A percentile compares a stretch with the other conserved stretches of the same genome.
These are phyloP conservation scores for Periconia sp. DNA, from an alignment of 2,329 filamentous ascomycete species.

Conservation along the genomic window DNA sequence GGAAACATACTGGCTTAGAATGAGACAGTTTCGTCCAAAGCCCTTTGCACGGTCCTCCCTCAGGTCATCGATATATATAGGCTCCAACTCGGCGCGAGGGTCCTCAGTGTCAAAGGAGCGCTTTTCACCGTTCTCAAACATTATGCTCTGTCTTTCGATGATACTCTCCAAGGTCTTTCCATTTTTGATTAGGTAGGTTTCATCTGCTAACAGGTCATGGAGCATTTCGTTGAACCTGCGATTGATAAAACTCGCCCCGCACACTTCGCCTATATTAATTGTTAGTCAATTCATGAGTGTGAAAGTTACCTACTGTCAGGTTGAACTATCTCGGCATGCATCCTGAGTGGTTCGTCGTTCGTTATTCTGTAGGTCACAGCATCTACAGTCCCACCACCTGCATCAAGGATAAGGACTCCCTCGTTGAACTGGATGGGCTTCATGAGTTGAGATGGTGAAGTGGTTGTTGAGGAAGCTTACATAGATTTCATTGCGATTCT, in stretches of 20 bases:
- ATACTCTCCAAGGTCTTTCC: conserved; percentile 17
- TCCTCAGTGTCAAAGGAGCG: conserved; percentile 4
- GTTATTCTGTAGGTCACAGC: conserved; percentile 16
- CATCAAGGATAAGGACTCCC: conserved; percentile 17
- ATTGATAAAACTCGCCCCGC: conserved; percentile 36
- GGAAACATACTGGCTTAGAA: conserved; percentile 3
- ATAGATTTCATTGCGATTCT: conserved; percentile 10
- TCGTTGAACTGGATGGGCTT: conserved; percentile 7
- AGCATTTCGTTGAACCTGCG: conserved; percentile 24
- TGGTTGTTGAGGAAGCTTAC: conserved; percentile 5
- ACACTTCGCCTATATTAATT: conserved; percentile 21
- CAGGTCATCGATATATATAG: conserved; percentile 11
- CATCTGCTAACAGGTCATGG: conserved; percentile 14
- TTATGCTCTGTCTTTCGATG: conserved; percentile 1
- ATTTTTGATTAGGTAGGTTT: conserved; percentile 19
- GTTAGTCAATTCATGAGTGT: not conserved
- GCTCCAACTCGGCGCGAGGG: not conserved
- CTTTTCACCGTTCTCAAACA: conserved; percentile 15
- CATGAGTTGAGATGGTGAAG: not conserved
- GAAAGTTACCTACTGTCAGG: conserved; percentile 13
- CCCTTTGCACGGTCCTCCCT: not conserved
- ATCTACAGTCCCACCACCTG: conserved; percentile 20
- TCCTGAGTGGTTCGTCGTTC: conserved; percentile 7
- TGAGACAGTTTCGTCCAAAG: conserved; percentile 4
- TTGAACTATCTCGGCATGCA: conserved; percentile 13